phyloP scores from a whole-genome alignment of 305 asterid species.

The Fraxinus ornus region DNA sequence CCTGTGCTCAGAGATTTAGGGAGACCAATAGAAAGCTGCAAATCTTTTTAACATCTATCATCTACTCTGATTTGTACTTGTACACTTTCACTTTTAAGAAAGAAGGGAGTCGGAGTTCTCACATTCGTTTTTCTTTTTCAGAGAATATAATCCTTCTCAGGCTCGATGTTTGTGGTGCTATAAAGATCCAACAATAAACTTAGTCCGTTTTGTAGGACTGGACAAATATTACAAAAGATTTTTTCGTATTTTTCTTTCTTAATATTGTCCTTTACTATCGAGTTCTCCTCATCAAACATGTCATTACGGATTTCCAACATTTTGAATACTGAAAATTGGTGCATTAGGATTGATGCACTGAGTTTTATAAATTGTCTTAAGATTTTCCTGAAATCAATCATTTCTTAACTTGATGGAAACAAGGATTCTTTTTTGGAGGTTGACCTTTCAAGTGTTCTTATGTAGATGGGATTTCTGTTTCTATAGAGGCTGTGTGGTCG shows the following conservation, averaged over 20 bases:
- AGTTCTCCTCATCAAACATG: background rate
- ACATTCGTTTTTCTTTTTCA: no score
- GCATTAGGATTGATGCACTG: background rate
- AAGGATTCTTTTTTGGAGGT: constrained; percentile 1
- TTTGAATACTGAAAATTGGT: background rate
- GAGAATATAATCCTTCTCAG: background rate
- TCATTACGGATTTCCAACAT: background rate
- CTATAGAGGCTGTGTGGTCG: constrained; percentile 63
- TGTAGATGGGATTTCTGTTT: constrained; percentile 88
- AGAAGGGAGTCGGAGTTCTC: background rate
- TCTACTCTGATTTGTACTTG: background rate
- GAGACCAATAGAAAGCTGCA: background rate
- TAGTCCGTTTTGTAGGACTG: background rate
- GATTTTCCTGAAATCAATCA: background rate
- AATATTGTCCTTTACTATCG: background rate
- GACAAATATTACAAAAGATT: background rate
- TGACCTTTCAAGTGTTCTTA: constrained; percentile 16
- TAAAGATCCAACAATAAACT: background rate
- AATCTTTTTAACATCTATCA: background rate
- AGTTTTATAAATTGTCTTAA: background rate
- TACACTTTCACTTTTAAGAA: background rate
- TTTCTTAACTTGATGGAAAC: background rate
- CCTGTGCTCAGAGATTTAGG: background rate
- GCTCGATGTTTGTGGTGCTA: background rate
- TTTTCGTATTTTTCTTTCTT: background rate